Conservation (phyloP, 257 asterid genomes). For the Solanum appendiculatum region DNA sequence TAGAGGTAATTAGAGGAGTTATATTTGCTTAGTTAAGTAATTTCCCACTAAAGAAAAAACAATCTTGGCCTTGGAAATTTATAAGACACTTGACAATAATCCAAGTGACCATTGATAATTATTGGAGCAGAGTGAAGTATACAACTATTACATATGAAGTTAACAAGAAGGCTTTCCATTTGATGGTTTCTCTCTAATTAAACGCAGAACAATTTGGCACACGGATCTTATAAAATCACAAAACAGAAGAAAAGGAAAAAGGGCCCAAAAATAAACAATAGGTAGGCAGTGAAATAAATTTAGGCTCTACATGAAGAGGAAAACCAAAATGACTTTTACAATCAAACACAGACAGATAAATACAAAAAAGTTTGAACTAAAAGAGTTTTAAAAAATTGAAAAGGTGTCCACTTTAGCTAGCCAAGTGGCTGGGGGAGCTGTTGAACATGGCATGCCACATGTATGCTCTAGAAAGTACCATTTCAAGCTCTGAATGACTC, state of each 20-base stretch:
- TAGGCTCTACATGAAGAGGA: not conserved
- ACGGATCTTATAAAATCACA: not conserved
- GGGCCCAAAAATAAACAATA: not conserved
- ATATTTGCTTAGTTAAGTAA: not conserved
- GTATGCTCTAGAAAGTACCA: constrained; percentile 89
- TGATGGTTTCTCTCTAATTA: not conserved
- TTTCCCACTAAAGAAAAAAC: too few relatives aligned
- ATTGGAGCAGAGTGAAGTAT: not conserved
- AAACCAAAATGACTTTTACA: not conserved
- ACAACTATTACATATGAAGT: not conserved
- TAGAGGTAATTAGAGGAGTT: not conserved
- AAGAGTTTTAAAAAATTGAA: not conserved
- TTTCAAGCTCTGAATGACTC: constrained; percentile 73
- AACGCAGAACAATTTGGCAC: not conserved
- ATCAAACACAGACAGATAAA: not conserved
- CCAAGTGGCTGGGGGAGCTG: constrained; percentile 86
- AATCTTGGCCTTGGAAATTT: too few relatives aligned
- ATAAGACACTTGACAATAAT: too few relatives aligned
- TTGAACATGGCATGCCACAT: constrained; percentile 97
- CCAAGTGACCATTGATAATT: too few relatives aligned
- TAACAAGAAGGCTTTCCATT: not conserved
- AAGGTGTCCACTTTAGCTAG: constrained; percentile 28
- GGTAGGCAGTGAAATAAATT: not conserved
- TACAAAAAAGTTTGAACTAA: not conserved
- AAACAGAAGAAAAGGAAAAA: not conserved